Base-by-base conservation (phyloP, 2,329 filamentous ascomycete species). In the Kalmusia sp. region DNA sequence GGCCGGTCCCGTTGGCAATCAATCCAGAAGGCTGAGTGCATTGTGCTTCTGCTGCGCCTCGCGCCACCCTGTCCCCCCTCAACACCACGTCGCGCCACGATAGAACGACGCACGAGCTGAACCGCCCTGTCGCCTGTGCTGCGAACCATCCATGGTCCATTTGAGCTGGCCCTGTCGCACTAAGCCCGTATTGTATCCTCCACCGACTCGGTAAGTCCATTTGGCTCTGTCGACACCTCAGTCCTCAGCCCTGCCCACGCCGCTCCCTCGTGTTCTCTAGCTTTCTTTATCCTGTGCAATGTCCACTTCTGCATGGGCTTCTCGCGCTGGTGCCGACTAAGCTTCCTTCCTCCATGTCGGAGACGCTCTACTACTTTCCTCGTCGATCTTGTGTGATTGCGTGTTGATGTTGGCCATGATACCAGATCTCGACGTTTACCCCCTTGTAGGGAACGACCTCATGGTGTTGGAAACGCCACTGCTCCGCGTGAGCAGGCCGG, bases 401-500 rank as follows among this genome's bases (percentile, higher is more conserved):
- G 19, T 52, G 54, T 52, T 55, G 43, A 56, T 39, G 6, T 22
- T 47, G 47, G 43, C 34, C 52, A 61, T 62, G 56, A 31, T 54
- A 40, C 24, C 44, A 64, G 58, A 59, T 37, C 46, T 47, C 35
- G 57, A 57, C 45, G 39, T 28, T 24, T 46, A 48, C 25, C 55
- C 58, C 25, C 44, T 56, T 25, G 30, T 39, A 30, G 44, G 31
- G 22, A 61, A 55, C 53, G 55, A 58, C 58, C 64, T 71, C 51
- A 80, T 80, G 78, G 76, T 77, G 54, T 68, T 81, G 44, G 78
- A 82, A 43, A 80, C 85, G 28, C 87, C 87, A 17, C 75, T 88
- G 48, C 77, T 91, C 64, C 84, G 87, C 65, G 90, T 93, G 58
- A 92, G 89, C 69, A 83, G 90, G 58, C 90, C 90, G 4, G 89